A percentile compares a stretch with the other conserved stretches of the same genome.
phyloP scores from a whole-genome alignment of 352 stramenopile species.

The Pythium pyrilobum region DNA sequence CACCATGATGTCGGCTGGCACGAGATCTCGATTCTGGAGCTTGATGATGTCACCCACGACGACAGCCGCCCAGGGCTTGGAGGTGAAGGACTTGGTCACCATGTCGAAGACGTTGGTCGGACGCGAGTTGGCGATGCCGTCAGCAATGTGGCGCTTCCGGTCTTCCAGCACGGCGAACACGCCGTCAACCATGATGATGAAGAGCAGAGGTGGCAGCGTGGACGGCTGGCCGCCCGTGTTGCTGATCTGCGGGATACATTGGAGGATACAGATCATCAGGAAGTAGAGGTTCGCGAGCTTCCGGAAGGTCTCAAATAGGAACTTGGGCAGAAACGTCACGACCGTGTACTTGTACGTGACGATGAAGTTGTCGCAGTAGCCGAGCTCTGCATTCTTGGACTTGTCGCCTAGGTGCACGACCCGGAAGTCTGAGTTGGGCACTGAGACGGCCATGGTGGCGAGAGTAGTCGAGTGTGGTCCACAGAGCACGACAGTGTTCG shows the following conservation, averaged over 20 bases:
- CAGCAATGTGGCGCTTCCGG: slow-evolving; percentile 75
- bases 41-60: slow-evolving; percentile 83
- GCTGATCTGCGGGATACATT: slow-evolving; percentile 86
- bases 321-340: slow-evolving; percentile 87
- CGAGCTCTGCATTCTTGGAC: slow-evolving; percentile 44
- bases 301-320: slow-evolving; percentile 88
- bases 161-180: slow-evolving; percentile 89
- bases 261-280: slow-evolving; percentile 83
- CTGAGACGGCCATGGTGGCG: slow-evolving; percentile 11
- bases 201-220: slow-evolving; percentile 82
- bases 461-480: neutral
- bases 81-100: slow-evolving; percentile 35
- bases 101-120: slow-evolving; percentile 57
- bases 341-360: slow-evolving; percentile 90
- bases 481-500: neutral
- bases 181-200: slow-evolving; percentile 88
- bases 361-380: slow-evolving; percentile 87
- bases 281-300: slow-evolving; percentile 94
- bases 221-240: slow-evolving; percentile 87
- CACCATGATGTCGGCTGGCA: slow-evolving; percentile 84
- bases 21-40: slow-evolving; percentile 69
- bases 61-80: slow-evolving; percentile 72
- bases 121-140: slow-evolving; percentile 77
- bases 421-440: slow-evolving; percentile 33
- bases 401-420: slow-evolving; percentile 56